These are phyloP conservation scores for Colletotrichum costaricense DNA, from an alignment of 2,329 filamentous ascomycete genomes.

Conservation along the genomic window DNA sequence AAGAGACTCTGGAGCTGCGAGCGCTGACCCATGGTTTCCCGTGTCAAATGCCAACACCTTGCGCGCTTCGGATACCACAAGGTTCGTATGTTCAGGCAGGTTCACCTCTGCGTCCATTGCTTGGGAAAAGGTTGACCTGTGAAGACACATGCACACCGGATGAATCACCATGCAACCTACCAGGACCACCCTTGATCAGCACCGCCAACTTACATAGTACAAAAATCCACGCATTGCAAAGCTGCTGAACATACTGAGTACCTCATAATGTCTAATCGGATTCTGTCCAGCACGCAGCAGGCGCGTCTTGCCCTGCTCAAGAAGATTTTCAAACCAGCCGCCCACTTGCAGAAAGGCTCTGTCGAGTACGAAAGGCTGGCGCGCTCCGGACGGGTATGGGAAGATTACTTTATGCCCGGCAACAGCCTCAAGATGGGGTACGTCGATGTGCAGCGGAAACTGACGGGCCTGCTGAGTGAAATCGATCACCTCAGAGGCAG, in stretches of 20 bases:
- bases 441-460: conserved; percentile 6
- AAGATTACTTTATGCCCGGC: conserved; percentile 38
- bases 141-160: background rate
- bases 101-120: background rate
- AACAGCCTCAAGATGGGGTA: conserved; percentile 18
- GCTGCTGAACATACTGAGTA: background rate
- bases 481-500: conserved; percentile 24
- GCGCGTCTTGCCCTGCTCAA: conserved; percentile 16
- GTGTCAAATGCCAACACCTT: background rate
- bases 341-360: conserved; percentile 18
- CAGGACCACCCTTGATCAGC: background rate
- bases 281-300: background rate
- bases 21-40: background rate
- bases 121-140: background rate
- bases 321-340: conserved; percentile 27
- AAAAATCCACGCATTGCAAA: background rate
- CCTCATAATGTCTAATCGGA: background rate
- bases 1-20: background rate
- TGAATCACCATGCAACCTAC: background rate
- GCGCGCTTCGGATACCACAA: background rate
- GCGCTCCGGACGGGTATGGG: conserved; percentile 38
- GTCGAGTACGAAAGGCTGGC: conserved; percentile 36
- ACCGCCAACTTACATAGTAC: background rate
- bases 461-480: conserved; percentile 6
- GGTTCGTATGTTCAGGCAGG: background rate